Evolutionary conservation across 2,329 filamentous ascomycete species (phyloP), one percentile per base, ranked within the genome.

Genomic region (Colletotrichum theobromicola): DNA sequence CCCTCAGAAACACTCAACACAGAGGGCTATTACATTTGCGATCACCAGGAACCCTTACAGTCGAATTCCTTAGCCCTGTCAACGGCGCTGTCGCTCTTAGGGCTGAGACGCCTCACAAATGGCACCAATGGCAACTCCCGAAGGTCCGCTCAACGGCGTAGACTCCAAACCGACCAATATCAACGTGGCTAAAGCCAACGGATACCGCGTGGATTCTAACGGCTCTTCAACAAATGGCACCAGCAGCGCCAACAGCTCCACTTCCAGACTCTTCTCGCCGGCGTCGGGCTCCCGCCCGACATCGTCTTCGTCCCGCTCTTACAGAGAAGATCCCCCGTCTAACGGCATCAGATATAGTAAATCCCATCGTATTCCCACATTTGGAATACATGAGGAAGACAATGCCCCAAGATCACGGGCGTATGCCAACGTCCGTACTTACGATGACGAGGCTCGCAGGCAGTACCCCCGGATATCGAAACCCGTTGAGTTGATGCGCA

Each of bases 401-500:
- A 79, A 78, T 37, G 82, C 81, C 1, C 83, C 82, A n/a, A 79
- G 80, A 60, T 82, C 81, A 24, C 80, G 79, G 21, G 75, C 81
- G 34, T 80, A 80, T 70, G 79, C 82, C 68, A 78, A 77, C 18
- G 77, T 77, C 13, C 79, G 77, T 28, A 77, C 76, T 26, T 82
- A 81, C 72, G 77, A 78, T 15, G 82, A 77, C 57, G 72, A 78
- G 65, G 75, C 58, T 18, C 72, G 71, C 32, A 77, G 81, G 46
- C 24, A 77, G 24, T 91, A 87, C 75, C 90, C 90, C 2, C 86
- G 90, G 2, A 88, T 92, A 73, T 90, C 89, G 26, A 88, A 86
- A 73, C 87, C 89, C 0, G 86, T 92, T 15, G 88, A 92, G 79
- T 82, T 91, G 30, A 88, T 93, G 79, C 86, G 88, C 30, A 83